phyloP scores from a whole-genome alignment of 1,284 basidiomycete species.

The Earliella scabrosa region DNA sequence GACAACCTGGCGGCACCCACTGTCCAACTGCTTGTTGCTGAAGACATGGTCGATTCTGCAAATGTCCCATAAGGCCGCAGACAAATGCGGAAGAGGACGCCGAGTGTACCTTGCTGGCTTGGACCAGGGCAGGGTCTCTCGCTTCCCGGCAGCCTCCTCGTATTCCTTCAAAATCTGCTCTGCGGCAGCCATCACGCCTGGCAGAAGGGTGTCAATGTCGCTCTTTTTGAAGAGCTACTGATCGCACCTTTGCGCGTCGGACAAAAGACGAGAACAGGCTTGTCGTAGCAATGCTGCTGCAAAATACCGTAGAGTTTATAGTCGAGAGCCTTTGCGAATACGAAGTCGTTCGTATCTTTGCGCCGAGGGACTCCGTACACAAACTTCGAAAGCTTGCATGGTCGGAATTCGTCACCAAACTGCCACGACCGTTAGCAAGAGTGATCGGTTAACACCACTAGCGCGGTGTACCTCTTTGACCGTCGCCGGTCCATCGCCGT shows the following conservation, averaged over 20 bases:
- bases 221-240: background rate
- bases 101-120: constrained; percentile 49
- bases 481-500: constrained; percentile 53
- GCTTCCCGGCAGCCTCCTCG: constrained; percentile 54
- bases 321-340: constrained; percentile 77
- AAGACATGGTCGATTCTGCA: constrained; percentile 57
- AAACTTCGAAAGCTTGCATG: constrained; percentile 78
- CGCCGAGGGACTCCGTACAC: constrained; percentile 66
- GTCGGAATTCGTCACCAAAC: constrained; percentile 92
- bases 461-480: constrained; percentile 67
- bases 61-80: background rate
- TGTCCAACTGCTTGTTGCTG: constrained; percentile 62
- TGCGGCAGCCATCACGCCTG: constrained; percentile 75
- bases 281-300: constrained; percentile 70
- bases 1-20: constrained; percentile 40
- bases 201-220: background rate
- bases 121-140: constrained; percentile 66
- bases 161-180: constrained; percentile 77
- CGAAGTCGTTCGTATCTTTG: constrained; percentile 79
- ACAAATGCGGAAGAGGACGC: background rate
- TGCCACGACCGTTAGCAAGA: constrained; percentile 35
- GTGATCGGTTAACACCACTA: background rate
- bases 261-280: constrained; percentile 87
- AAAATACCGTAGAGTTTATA: constrained; percentile 74
- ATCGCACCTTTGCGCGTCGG: constrained; percentile 79